Evolutionary conservation across 495 filamentous ascomycete species (phyloP), one percentile per base, ranked within the genome.

Genomic region (Margaritispora aquatica): DNA sequence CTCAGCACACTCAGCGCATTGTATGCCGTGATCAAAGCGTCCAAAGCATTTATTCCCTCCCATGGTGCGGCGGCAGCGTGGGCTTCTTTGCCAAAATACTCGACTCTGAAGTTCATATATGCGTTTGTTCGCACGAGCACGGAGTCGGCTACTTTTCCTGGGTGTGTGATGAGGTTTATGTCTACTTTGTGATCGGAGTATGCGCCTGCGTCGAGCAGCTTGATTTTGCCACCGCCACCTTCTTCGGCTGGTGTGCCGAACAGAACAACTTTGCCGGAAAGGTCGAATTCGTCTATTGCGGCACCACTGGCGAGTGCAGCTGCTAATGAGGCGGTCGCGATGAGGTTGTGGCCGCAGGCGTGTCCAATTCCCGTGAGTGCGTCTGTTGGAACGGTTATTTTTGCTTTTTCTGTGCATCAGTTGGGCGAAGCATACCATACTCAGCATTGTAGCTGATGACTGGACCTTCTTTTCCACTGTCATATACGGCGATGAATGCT

Each of bases 211-310:
- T 86, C 67, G 26, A 88, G 74, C 8, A 89, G 74, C 46, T 78
- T 80, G 55, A 84, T 84, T 67, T 90, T 89, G 22, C 86, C 87
- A 8, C 85, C 85, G 11, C 84, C 84, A 19, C 80, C 71, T 53
- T 89, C 86, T 68, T 90, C 87, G 0, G 82, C 87, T 0, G 87
- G 87, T 0, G 86, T 89, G 20, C 87, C 87, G 24, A 89, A 79
- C 27, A 90, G 63, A 46, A 84, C 70, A 0, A 86, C 73, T 46
- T 82, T 82, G 4, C 87, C 87, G 0, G 71, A 68, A 5, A 87
- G 66, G 1, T 66, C 63, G 41, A 76, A 74, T 29, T 74, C 61
- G 36, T 69, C 69, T 29, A 88, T 68, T 9, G 79, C 63, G 3
- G 75, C 64, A 0, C 76, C 82, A 0, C 83, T 73, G n/a, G 82